These are phyloP conservation scores for Kodamaea hsintzibuensis DNA, from an alignment of 805 yeast genomes.

Conservation along the genomic window DNA sequence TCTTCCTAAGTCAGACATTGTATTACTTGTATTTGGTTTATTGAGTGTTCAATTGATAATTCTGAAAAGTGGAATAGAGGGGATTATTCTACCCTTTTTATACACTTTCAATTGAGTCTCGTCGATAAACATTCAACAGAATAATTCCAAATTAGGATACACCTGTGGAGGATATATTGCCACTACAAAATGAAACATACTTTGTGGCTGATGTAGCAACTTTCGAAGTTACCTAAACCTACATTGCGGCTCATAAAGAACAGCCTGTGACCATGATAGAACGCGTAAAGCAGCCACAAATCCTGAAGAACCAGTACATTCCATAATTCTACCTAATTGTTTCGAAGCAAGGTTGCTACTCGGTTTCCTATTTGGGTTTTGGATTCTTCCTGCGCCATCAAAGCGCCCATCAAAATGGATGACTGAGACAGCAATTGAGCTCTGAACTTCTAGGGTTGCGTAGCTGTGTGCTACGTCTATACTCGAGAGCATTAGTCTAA, in stretches of 20 bases:
- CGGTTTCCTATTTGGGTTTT: constrained; percentile 2
- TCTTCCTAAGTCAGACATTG: constrained; percentile 47
- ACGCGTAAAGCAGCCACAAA: not conserved
- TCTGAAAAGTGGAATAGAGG: not conserved
- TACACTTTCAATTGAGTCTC: not conserved
- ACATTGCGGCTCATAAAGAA: not conserved
- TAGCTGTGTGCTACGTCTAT: not conserved
- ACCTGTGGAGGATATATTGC: not conserved
- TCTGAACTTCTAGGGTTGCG: not conserved
- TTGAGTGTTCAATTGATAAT: constrained; percentile 38
- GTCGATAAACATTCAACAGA: not conserved
- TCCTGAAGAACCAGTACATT: not conserved
- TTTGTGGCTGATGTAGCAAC: constrained; percentile 5
- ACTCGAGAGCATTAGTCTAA: not conserved
- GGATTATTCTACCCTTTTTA: constrained; percentile 1
- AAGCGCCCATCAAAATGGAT: not conserved
- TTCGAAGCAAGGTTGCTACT: not conserved
- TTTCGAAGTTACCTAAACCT: not conserved
- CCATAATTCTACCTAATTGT: not conserved
- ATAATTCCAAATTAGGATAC: not conserved
- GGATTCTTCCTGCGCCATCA: not conserved
- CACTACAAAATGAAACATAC: not conserved
- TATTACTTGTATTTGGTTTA: not conserved
- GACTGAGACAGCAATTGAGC: not conserved
- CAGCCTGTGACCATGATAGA: not conserved